Evolutionary conservation across 192 early-diverging fungal genomes (phyloP).

Genomic region (Coemansia sp.): DNA sequence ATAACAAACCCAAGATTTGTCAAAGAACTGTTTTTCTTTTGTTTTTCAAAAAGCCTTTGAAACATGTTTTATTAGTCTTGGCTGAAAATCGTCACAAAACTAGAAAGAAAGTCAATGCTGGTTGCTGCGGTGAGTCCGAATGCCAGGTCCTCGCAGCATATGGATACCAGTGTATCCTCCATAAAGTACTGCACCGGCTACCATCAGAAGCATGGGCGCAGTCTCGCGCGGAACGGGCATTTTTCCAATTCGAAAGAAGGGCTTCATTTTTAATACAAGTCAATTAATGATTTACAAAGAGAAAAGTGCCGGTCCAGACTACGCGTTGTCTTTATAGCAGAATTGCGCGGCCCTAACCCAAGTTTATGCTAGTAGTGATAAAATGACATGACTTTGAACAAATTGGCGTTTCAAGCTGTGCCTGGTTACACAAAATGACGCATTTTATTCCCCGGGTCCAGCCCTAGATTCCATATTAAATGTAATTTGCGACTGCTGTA

Average conservation of each 20-base stretch:
- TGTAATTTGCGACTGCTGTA: neutral
- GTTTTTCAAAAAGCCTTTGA: neutral
- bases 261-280: neutral
- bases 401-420: neutral
- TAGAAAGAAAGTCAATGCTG: constrained; percentile 13
- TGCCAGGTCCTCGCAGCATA: constrained; percentile 13
- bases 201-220: constrained; percentile 9
- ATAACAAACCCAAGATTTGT: too few relatives aligned
- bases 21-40: too few relatives aligned
- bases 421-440: neutral
- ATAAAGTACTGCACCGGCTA: constrained; percentile 9
- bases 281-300: constrained; percentile 2
- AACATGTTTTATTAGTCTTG: neutral
- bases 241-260: constrained; percentile 27
- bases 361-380: neutral
- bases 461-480: neutral
- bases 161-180: constrained; percentile 26
- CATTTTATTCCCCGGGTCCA: neutral
- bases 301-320: neutral
- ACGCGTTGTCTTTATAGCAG: neutral
- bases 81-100: neutral
- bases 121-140: constrained; percentile 28
- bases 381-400: neutral
- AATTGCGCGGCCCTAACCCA: neutral
- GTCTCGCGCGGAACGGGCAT: constrained; percentile 19